Base-by-base conservation (phyloP, 2,329 filamentous ascomycete genomes). In the Xylaria sp. region DNA sequence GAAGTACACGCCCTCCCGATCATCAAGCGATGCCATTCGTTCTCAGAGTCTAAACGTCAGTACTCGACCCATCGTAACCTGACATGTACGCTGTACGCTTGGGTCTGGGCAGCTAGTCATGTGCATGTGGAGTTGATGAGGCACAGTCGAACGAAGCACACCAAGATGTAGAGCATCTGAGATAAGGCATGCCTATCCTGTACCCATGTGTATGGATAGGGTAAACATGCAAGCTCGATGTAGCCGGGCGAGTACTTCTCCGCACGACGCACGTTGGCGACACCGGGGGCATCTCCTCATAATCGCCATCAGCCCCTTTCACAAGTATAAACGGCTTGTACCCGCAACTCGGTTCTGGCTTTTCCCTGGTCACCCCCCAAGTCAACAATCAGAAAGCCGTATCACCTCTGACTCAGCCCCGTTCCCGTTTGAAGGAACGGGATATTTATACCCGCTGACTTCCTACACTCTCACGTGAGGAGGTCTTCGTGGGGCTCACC, bases 281-380 rank as follows among this genome's bases (percentile, higher is more conserved):
- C 37, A 30, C 44, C 34, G 18, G 30, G 13, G 37, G 44, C 50
- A 46, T 58, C 52, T 56, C 54, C 48, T 11, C 54, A 52, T 16
- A 23, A 30, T 30, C 23, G 42, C 19, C 13, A 11, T 34, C 42
- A 23, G 10, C 39, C 39, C 37, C 34, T 19, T 49, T 53, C 55
- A 51, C 47, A 60, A 55, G 59, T 63, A 64, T 60, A 63, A 62
- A 59, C 11, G 46, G 9, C 34, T 37, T 6, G 30, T 37, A 13
- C 34, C 37, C 8, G 30, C 23, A 48, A 53, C 59, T 55, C 39
- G 50, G 37, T 58, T n/a, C 42, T 58, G 23, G 56, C 16, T 7
- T 30, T 51, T 13, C 54, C 59, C 57, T 18, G n/a, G 42, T 55
- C 55, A 47, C 35, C 50, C 56, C 44, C 46, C 19, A 13, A 52